Conservation (phyloP, 2,329 filamentous ascomycete species). For the Fusarium sterilihyphosum region DNA sequence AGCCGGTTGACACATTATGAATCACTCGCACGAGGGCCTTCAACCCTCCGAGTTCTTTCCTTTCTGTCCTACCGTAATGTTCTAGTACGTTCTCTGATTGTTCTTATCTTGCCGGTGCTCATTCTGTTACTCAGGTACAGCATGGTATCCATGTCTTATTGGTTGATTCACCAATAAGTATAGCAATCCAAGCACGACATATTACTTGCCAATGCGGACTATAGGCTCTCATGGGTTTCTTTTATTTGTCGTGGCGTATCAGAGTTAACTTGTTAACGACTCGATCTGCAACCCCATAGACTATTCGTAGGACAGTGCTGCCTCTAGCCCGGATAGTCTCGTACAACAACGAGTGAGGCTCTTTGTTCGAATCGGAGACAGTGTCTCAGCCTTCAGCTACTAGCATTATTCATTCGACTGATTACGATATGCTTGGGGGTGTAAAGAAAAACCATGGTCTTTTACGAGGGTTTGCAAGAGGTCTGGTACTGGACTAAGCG, state of each 20-base stretch:
- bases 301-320: not conserved
- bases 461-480: not conserved
- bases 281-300: not conserved
- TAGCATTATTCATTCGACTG: not conserved
- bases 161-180: not conserved
- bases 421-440: not conserved
- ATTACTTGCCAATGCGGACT: not conserved
- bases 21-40: not conserved
- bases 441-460: not conserved
- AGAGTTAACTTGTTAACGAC: not conserved
- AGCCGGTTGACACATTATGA: constrained; percentile 11
- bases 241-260: not conserved
- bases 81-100: not conserved
- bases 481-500: not conserved
- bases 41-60: constrained; percentile 1
- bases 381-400: not conserved
- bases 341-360: not conserved
- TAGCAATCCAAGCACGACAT: not conserved
- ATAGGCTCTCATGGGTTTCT: not conserved
- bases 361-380: too few relatives aligned
- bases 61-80: not conserved
- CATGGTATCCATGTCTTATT: not conserved
- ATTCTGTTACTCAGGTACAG: not conserved
- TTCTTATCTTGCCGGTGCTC: not conserved
- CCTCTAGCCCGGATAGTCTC: not conserved